Base-by-base conservation (phyloP, 2,329 filamentous ascomycete species). In the Epicoccum nigrum region DNA sequence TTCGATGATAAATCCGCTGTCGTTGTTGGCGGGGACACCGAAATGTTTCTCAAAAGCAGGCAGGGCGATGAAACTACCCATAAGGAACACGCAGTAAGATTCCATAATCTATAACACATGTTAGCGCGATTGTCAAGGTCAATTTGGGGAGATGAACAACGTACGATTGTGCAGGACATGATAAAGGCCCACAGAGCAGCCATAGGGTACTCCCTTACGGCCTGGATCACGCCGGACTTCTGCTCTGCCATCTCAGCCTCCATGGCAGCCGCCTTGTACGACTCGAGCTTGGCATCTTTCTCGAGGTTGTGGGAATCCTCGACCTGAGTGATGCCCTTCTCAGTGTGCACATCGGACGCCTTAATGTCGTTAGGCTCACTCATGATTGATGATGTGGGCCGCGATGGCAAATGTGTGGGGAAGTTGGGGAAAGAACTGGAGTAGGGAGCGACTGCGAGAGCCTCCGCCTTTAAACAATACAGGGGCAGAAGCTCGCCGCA, bases 61-160 rank as follows among this genome's bases (percentile, higher is more conserved):
- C 7, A 80, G 75, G 50, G 83, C 82, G 33, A 86, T 70, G 68
- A 86, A 86, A 51, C 82, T 79, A 40, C 80, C 79, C 63, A 81
- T 84, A 17, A 86, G 72, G 75, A 86, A 86, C 55, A 86, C 80
- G 67, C 78, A 78, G 76, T 84, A 86, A 4, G 83, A 81, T 67
- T 86, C 84, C 84, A 86, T 86, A 60, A 85, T 83, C 83, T 86
- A 34, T 0, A 52, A 37, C 9, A n/a, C 8, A 16, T 25, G 33
- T 67, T 60, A 65, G 58, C 44, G 23, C 30, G 7, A 13, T 28
- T 35, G 42, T 34, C 33, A 39, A 25, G 20, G 4, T 55, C 5
- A 46, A 57, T 54, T 37, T 65, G 40, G 20, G n/a, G 37, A 30
- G 21, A 46, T n/a, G n/a, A 38, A 33, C 12, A 47, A 21, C 68